Evolutionary conservation across 2,329 filamentous ascomycete genomes (phyloP), one percentile per base, ranked within the genome.

Genomic region (Fusarium sororula): DNA sequence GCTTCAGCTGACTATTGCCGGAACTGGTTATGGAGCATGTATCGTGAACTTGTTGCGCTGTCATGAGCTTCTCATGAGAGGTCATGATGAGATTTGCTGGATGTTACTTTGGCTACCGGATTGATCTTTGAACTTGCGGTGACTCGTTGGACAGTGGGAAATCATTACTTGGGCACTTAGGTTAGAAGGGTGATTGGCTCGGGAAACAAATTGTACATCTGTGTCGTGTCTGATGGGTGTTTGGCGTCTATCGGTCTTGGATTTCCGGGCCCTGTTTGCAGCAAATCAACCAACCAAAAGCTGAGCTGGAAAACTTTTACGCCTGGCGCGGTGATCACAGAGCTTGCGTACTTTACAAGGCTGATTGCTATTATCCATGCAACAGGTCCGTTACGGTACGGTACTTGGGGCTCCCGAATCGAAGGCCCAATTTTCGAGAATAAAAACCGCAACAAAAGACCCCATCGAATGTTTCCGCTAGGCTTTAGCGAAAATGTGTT

Each of bases 341-440:
- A 60, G 39, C 53, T 66, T 45, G 45, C 30, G 37, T 45, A 55
- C 60, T 48, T 37, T 24, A 62, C 71, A 74, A 47, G 71, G 67
- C 71, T 74, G 71, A 74, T 35, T 48, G 48, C 45, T 28, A 41
- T 54, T 24, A 28, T 54, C 17, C 32, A 22, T 41, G n/a, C 13
- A 53, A 60, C 45, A 63, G 70, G 67, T 42, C 51, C 30, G 38
- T 51, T 39, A 51, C 30, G 38, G 65, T 45, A 37, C 30, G 38
- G 65, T 37, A 37, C 37, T 63, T 53, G 59, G 30, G 38, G 58
- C 63, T 70, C 51, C 70, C 65, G 45, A 58, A 58, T 65, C 59
- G 30, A 61, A 70, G 42, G 59, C 45, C 71, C 71, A 68, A 55
- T 63, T 73, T 73, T 74, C 47, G 42, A 66, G 37, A 48, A 50